Evolutionary conservation across 306 rosid genomes (phyloP).

Genomic region (Alnus glutinosa): DNA sequence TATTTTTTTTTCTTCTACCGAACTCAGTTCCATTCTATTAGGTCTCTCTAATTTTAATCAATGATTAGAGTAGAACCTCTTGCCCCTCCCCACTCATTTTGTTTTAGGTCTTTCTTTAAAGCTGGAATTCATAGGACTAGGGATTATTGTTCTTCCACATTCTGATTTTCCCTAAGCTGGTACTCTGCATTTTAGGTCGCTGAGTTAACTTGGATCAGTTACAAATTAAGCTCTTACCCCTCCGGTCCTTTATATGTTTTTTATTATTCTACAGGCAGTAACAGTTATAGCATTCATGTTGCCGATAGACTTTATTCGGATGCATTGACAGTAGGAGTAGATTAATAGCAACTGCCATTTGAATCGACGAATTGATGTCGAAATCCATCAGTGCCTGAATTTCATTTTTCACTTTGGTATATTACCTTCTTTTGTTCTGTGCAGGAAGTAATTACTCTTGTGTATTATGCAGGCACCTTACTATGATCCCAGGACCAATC

Average conservation of each 20-base stretch:
- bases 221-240: background rate
- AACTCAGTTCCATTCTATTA: background rate
- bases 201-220: background rate
- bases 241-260: background rate
- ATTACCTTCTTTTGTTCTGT: constrained; percentile 8
- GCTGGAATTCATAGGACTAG: background rate
- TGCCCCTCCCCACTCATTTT: background rate
- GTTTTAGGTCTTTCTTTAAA: background rate
- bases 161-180: background rate
- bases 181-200: background rate
- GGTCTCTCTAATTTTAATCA: background rate
- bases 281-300: background rate
- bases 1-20: background rate
- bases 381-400: background rate
- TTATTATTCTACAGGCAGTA: constrained; percentile 13
- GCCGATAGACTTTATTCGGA: background rate
- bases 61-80: background rate
- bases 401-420: constrained; percentile 5
- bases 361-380: background rate
- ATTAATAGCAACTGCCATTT: background rate
- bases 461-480: constrained; percentile 80
- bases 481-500: constrained; percentile 83
- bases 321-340: background rate
- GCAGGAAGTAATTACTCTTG: constrained; percentile 6
- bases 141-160: background rate